Evolutionary conservation across 176 grass and related monocot genomes (phyloP), one percentile per base, ranked within the genome.

Genomic region (Saccharum officinarum): DNA sequence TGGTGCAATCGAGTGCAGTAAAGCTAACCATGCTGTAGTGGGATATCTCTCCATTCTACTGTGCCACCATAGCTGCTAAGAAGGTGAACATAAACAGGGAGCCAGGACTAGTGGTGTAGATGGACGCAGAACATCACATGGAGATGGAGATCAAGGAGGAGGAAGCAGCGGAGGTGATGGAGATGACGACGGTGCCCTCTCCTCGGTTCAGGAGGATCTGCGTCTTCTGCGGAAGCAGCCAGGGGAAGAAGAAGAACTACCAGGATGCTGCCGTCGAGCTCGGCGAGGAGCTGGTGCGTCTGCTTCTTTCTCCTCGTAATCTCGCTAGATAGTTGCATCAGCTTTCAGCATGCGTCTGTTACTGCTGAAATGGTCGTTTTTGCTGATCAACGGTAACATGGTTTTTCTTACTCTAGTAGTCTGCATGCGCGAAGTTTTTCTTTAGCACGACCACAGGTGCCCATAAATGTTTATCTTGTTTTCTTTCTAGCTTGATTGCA

Each of bases 211-310:
- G 86, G 78, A 92, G 78, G 73, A 62, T 92, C 57, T 92, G 90
- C 83, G 90, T 92, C 54, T 92, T 88, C 78, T 92, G 90, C 36
- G 90, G 90, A 38, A 92, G 90, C 78, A 92, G 86, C 78, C 86
- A 88, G 73, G 90, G 90, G 44, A 92, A 88, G 82, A 92, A 88
- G 83, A 92, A 78, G 82, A 92, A 44, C 86, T 92, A 92, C 83
- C 90, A 92, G 72, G 90, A 92, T 4, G 86, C 90, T 11, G 90
- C 90, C 38, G 78, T 92, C 60, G 83, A 86, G 82, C 86, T 92
- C 20, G 90, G 90, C 46, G 13, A 73, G 78, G 86, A 85, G 59
- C 79, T 92, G 86, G 90, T 92, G 77, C 82, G 62, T 81, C 62
- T 26, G 20, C 34, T n/a, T 39, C 3, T 6, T 45, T 28, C 36